Base-by-base conservation (phyloP, 2,329 filamentous ascomycete species). In the Trichoderma simmonsii region DNA sequence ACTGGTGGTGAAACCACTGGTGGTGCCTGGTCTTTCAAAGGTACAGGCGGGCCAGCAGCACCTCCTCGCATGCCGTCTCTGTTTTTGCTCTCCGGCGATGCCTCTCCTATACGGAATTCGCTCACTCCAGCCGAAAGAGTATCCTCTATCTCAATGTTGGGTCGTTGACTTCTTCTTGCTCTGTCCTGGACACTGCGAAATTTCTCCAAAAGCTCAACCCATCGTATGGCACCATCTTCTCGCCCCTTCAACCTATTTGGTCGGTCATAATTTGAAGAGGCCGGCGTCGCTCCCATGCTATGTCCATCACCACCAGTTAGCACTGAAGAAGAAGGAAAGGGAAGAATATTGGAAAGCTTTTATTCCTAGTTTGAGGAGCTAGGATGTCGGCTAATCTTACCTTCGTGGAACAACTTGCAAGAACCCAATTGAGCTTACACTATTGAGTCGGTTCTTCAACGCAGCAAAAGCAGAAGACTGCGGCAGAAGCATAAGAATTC, bases 391-490 rank as follows among this genome's bases (percentile, higher is more conserved):
- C 73, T 68, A 70, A 72, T 90, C 91, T 83, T 91, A 96, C 93
- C 89, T 87, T 87, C 93, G 84, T 68, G 87, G 92, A 74, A 91
- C 91, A 75, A 93, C 92, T 79, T 98, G 95, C 73, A 99, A 85
- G 81, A 97, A 97, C 57, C 95, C 96, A 80, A 99, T 98, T 67
- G 96, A 95, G 84, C 93, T 97, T 76, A 99, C 96, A 81, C 93
- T 97, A 82, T 98, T 98, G 65, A 99, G 87, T 56, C 96, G 91
- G 79, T 99, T 99, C 81, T 98, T 98, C 71, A 99, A 86, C 3
- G 96, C 95, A 32, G 95, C 96, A 83, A 99, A 99, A 9, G 96
- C 97, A 32, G 94, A 97, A 18, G 95, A 98, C 82, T 99, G 96
- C 0, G 96, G 96, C n/a, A 99, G 88, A 21, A 99, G 91, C 96